A percentile compares a stretch with the other conserved stretches of the same genome.
Evolutionary conservation across 768 basidiomycete species (phyloP).

Genomic region (Tylopilus felleus): DNA sequence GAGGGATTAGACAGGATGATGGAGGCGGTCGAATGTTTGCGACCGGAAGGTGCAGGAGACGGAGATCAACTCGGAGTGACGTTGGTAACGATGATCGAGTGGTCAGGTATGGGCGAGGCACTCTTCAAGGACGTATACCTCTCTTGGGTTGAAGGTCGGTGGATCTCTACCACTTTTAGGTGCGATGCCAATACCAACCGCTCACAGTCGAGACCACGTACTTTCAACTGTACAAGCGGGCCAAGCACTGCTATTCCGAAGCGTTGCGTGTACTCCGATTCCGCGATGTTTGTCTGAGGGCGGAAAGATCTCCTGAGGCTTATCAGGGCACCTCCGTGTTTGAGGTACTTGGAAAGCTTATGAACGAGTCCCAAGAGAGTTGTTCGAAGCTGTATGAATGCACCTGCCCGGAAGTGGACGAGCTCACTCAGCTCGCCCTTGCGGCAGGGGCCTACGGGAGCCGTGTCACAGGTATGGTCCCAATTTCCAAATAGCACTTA

Average conservation of each 20-base stretch:
- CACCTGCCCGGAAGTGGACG: conserved; percentile 75
- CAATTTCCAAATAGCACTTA: background rate
- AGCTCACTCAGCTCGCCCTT: conserved; percentile 59
- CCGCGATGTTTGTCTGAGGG: conserved; percentile 59
- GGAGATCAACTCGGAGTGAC: conserved; percentile 59
- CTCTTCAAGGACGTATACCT: conserved; percentile 68
- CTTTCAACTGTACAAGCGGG: conserved; percentile 82
- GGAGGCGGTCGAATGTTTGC: conserved; percentile 49
- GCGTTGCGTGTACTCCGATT: conserved; percentile 79
- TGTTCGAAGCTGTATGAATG: conserved; percentile 72
- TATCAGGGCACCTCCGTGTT: conserved; percentile 33
- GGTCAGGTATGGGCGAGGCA: conserved; percentile 52
- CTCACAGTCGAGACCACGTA: conserved; percentile 62
- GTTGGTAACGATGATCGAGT: conserved; percentile 68
- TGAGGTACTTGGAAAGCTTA: conserved; percentile 58
- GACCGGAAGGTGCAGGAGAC: conserved; percentile 36
- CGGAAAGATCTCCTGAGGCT: conserved; percentile 23
- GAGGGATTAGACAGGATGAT: conserved; percentile 46
- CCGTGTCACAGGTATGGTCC: conserved; percentile 68
- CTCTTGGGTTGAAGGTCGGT: conserved; percentile 75
- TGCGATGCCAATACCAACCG: background rate
- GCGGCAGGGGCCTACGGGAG: conserved; percentile 76
- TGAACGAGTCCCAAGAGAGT: conserved; percentile 76
- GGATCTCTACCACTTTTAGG: background rate
- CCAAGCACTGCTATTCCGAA: conserved; percentile 79